phyloP scores from a whole-genome alignment of 257 asterid genomes.

The Nyctanthes arbortristis region DNA sequence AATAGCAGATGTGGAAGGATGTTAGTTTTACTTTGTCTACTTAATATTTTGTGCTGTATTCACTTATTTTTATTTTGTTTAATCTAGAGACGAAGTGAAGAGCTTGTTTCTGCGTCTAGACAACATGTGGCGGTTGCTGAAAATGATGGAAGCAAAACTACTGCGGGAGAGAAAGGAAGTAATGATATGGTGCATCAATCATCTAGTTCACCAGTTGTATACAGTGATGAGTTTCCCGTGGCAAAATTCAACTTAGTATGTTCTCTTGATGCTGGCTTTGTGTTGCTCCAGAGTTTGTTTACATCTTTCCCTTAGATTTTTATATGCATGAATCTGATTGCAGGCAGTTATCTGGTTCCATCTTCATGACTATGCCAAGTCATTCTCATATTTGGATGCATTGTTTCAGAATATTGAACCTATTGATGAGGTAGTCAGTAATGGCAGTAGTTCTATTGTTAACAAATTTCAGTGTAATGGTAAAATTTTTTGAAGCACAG shows the following conservation, averaged over 20 bases:
- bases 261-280: constrained; percentile 18
- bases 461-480: background rate
- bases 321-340: constrained; percentile 30
- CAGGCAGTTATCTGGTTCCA: constrained; percentile 94
- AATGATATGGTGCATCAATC: constrained; percentile 33
- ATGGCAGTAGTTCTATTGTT: background rate
- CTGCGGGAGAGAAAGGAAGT: constrained; percentile 43
- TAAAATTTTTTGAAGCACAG: background rate
- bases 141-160: constrained; percentile 45
- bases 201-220: constrained; percentile 48
- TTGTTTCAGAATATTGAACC: constrained; percentile 86
- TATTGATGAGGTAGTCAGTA: constrained; percentile 70
- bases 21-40: background rate
- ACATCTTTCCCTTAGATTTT: constrained; percentile 16
- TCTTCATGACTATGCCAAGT: constrained; percentile 78
- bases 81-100: constrained; percentile 66
- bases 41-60: background rate
- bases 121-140: constrained; percentile 53
- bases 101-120: constrained; percentile 50
- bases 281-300: constrained; percentile 17
- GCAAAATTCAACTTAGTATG: constrained; percentile 70
- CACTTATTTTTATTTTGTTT: constrained; percentile 10
- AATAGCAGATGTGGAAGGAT: background rate
- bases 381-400: constrained; percentile 68
- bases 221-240: constrained; percentile 54